Conservation (phyloP, 1,284 basidiomycete genomes). For the Apiotrichum porosum region DNA sequence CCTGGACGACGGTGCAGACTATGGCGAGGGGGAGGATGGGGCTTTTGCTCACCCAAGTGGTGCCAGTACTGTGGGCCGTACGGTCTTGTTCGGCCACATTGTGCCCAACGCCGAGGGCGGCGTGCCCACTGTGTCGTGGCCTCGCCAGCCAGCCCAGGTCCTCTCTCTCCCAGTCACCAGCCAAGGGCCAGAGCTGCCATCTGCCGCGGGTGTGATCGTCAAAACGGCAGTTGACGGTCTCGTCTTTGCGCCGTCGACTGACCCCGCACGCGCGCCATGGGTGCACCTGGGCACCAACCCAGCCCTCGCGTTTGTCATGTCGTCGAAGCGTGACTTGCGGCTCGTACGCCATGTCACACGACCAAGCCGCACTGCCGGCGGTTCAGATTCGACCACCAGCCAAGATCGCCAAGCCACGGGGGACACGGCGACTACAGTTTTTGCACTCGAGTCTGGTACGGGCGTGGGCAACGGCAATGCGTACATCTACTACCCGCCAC, state of each 20-base stretch:
- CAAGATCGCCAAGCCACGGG: no score
- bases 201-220: conserved; percentile 55
- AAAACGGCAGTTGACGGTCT: conserved; percentile 81
- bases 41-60: conserved; percentile 38
- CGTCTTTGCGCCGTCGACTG: conserved; percentile 54
- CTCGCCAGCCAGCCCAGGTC: conserved; percentile 26
- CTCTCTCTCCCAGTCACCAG: conserved; percentile 27
- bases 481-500: conserved; percentile 69
- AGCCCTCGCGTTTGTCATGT: conserved; percentile 87
- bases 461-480: conserved; percentile 59
- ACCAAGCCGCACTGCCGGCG: background rate
- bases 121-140: conserved; percentile 18
- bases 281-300: conserved; percentile 72
- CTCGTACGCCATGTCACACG: conserved; percentile 65
- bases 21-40: conserved; percentile 55
- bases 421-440: conserved; percentile 46
- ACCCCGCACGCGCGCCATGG: conserved; percentile 56
- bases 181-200: conserved; percentile 20
- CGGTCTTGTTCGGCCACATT: conserved; percentile 31
- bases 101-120: conserved; percentile 6
- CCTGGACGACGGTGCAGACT: conserved; percentile 48
- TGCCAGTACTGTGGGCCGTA: conserved; percentile 32
- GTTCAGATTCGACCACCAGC: background rate
- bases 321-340: conserved; percentile 82
- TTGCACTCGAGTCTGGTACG: conserved; percentile 73